Conservation (phyloP, 192 early-diverging fungal genomes). For the Chytriomyces hyalinus region DNA sequence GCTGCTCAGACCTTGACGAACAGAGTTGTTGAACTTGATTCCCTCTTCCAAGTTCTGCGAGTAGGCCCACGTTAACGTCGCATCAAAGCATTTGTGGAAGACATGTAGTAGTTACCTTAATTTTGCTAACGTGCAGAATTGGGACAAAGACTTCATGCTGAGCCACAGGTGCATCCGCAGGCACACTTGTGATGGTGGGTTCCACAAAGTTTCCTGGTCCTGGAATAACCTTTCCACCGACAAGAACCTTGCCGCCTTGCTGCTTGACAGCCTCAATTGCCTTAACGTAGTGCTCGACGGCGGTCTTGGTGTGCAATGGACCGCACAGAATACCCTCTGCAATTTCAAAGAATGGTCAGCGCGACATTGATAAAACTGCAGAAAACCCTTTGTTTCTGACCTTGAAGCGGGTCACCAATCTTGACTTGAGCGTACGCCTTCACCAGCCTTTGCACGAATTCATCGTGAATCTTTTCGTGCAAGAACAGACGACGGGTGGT, state of each 20-base stretch:
- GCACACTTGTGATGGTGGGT: constrained; percentile 88
- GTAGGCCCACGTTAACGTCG: not conserved
- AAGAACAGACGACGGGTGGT: constrained; percentile 89
- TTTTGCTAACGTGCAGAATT: constrained; percentile 53
- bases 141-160: constrained; percentile 96
- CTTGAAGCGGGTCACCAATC: constrained; percentile 85
- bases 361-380: not conserved
- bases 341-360: not conserved
- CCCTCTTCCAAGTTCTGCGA: constrained; percentile 76
- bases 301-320: constrained; percentile 86
- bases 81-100: not conserved
- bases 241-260: constrained; percentile 85
- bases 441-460: constrained; percentile 74
- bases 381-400: not conserved
- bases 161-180: constrained; percentile 75
- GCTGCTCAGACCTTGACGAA: constrained; percentile 85
- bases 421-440: constrained; percentile 87
- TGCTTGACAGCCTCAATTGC: constrained; percentile 78
- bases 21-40: constrained; percentile 85
- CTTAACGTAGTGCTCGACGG: constrained; percentile 75
- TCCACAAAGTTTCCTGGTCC: constrained; percentile 87
- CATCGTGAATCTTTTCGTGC: constrained; percentile 86
- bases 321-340: constrained; percentile 80
- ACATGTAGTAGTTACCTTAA: constrained; percentile 35
- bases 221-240: constrained; percentile 79